These are phyloP conservation scores for Talaromyces adpressus DNA, from an alignment of 495 filamentous ascomycete genomes.

Conservation along the genomic window DNA sequence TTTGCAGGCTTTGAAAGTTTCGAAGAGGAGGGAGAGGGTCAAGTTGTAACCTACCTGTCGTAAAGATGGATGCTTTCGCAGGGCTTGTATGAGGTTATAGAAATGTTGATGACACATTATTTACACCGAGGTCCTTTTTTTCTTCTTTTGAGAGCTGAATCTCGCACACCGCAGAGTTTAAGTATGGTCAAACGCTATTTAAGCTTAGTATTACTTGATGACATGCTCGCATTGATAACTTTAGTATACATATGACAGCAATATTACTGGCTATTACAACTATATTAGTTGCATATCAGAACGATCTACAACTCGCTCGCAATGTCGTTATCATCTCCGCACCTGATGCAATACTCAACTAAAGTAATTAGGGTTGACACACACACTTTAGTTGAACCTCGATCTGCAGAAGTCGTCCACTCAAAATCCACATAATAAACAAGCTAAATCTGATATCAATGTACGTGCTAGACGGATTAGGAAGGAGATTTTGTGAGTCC, in stretches of 20 bases:
- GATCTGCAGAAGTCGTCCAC: not conserved
- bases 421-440: not conserved
- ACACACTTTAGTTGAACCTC: not conserved
- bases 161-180: too few relatives aligned
- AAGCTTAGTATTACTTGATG: too few relatives aligned
- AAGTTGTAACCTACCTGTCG: not conserved
- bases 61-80: too few relatives aligned
- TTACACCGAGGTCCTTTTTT: too few relatives aligned
- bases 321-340: slow-evolving; percentile 1
- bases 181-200: too few relatives aligned
- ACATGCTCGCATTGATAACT: too few relatives aligned
- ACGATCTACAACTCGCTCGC: not conserved
- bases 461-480: not conserved
- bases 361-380: not conserved
- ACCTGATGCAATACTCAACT: not conserved
- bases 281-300: not conserved
- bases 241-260: too few relatives aligned
- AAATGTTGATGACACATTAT: not conserved
- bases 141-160: too few relatives aligned
- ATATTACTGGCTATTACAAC: not conserved
- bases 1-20: not conserved
- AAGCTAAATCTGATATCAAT: not conserved
- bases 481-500: not conserved
- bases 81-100: not conserved
- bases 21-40: not conserved